Base-by-base conservation (phyloP, 2,329 filamentous ascomycete genomes). In the Aspergillus udagawae region DNA sequence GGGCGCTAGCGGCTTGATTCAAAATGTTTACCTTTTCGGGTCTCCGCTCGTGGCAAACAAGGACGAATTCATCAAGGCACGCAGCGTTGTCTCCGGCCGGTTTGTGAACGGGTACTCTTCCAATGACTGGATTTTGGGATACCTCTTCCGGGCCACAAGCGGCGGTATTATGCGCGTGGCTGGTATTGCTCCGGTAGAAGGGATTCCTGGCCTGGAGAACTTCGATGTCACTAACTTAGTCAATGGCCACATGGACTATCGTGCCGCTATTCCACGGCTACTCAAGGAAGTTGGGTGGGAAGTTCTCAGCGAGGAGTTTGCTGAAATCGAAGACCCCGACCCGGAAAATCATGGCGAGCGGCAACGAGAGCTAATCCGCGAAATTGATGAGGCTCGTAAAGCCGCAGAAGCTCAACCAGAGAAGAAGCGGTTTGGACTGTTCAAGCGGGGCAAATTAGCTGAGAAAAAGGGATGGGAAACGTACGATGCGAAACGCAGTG, bases 41-140 rank as follows among this genome's bases (percentile, higher is more conserved):
- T 91, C 91, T 10, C 94, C 94, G 2, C 81, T 97, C 9, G 92
- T 99, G 9, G 90, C 91, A 51, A 97, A 93, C 72, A 89, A 86
- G 68, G 93, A 97, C 56, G 94, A 99, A 61, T 97, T 90, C 66
- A 74, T 92, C 25, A 88, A 84, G 65, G 90, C 88, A 9, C 86
- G 89, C 55, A 88, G 88, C n/a, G 87, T 96, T 3, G 90, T 97
- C 3, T 83, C 90, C 7, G 94, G 94, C n/a, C 85, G 92, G 45
- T 96, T 97, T 65, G 86, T 99, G 62, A 99, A 96, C 69, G 94
- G 91, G 17, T 99, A 92, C 76, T 90, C 94, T 65, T 89, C 84
- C 50, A 97, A 94, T 71, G 94, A 99, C 76, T 99, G 94, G 94
- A 97, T 99, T 67, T 76, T 99, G 51, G 92, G 86, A 14, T 99